These are phyloP conservation scores for Malassezia equina DNA, from an alignment of 1,284 basidiomycete genomes.

Conservation along the genomic window DNA sequence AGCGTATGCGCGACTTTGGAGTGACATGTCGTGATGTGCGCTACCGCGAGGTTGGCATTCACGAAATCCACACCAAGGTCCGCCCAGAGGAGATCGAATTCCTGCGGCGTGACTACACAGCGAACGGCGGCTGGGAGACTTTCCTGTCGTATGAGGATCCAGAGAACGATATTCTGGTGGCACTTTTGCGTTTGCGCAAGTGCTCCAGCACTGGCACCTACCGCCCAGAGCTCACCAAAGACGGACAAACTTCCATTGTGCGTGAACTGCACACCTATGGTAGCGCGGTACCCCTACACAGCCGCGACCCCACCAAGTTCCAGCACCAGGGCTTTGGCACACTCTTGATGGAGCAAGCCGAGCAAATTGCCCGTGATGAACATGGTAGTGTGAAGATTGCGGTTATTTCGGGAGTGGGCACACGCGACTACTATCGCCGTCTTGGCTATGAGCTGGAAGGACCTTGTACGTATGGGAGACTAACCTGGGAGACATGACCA, in stretches of 20 bases:
- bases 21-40: conserved; percentile 94
- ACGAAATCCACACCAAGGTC: conserved; percentile 97
- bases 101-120: conserved; percentile 88
- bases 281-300: conserved; percentile 92
- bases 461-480: conserved; percentile 54
- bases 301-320: conserved; percentile 81
- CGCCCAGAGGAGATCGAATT: conserved; percentile 92
- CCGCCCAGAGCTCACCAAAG: conserved; percentile 75
- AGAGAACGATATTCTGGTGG: conserved; percentile 88
- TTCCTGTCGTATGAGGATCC: conserved; percentile 99
- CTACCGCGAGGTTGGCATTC: conserved; percentile 93
- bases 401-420: conserved; percentile 93
- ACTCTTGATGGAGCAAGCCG: conserved; percentile 96
- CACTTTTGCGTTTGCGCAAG: conserved; percentile 80
- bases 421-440: conserved; percentile 83
- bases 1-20: conserved; percentile 98
- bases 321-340: conserved; percentile 78
- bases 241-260: conserved; percentile 77
- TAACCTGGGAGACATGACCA: conserved; percentile 15
- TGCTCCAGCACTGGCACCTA: conserved; percentile 95
- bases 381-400: conserved; percentile 88
- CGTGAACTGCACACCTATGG: conserved; percentile 98
- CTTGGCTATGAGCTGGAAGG: conserved; percentile 89
- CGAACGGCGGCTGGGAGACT: conserved; percentile 94
- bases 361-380: conserved; percentile 93